phyloP scores from a whole-genome alignment of 768 basidiomycete species.

The Pleurotus sapidus region DNA sequence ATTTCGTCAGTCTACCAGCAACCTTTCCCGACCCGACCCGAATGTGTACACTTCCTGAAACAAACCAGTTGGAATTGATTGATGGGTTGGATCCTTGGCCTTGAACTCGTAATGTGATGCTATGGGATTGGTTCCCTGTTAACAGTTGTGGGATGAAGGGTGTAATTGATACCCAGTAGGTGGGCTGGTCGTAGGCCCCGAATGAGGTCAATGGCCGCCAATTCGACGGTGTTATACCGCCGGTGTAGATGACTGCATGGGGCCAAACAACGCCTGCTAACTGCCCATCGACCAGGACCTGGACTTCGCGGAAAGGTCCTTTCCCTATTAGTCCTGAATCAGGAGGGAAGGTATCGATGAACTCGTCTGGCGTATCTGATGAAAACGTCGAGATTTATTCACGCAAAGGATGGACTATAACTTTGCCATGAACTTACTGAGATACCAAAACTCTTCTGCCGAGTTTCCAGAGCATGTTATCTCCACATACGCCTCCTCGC shows the following conservation, averaged over 20 bases:
- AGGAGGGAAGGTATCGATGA: conserved; percentile 41
- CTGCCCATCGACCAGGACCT: conserved; percentile 51
- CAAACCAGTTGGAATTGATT: conserved; percentile 61
- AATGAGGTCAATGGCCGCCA: conserved; percentile 58
- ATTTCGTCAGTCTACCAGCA: conserved; percentile 48
- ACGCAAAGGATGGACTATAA: not conserved
- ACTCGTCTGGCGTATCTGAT: conserved; percentile 48
- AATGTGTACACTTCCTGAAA: conserved; percentile 54
- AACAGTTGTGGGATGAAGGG: conserved; percentile 55
- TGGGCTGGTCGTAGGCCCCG: conserved; percentile 62
- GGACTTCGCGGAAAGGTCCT: conserved; percentile 62
- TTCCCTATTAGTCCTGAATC: conserved; percentile 41
- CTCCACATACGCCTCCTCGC: conserved; percentile 55
- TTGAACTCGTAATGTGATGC: conserved; percentile 52
- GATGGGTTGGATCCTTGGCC: conserved; percentile 52
- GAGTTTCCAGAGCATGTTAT: conserved; percentile 58
- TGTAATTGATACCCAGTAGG: conserved; percentile 61
- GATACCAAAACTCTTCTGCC: conserved; percentile 62
- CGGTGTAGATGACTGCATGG: conserved; percentile 57
- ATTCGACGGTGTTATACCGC: conserved; percentile 52
- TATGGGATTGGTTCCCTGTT: conserved; percentile 39
- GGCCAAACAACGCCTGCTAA: conserved; percentile 54
- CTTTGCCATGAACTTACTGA: conserved; percentile 25
- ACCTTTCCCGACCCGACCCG: conserved; percentile 47
- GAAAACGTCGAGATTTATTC: conserved; percentile 23